Evolutionary conservation across 2,329 filamentous ascomycete genomes (phyloP), one percentile per base, ranked within the genome.

Genomic region (Diplodia corticola): DNA sequence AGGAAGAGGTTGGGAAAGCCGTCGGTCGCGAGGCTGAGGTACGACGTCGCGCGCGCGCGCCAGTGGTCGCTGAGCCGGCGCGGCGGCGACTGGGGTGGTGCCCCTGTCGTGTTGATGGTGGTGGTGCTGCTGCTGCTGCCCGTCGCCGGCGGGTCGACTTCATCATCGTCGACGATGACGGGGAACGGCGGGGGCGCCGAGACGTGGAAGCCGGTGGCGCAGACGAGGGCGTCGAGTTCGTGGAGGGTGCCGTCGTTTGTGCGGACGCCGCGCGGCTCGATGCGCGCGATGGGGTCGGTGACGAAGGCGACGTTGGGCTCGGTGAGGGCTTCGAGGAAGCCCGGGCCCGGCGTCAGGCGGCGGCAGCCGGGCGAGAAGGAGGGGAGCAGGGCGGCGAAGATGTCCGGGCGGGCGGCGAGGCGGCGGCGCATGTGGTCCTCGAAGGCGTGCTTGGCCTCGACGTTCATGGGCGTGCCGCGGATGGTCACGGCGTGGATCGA

Each of bases 271-370:
- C 71, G 70, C 7, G 73, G 69, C 5, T 75, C 74, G 66, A 82
- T 78, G 15, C 60, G 65, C 15, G 73, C 74, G 64, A 81, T 78
- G 5, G 71, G 68, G 0, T 69, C 69, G 17, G 78, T 79, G n/a
- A 78, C 69, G 30, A 76, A 77, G 26, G 70, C 70, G 6, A 78
- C 78, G 67, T 81, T 83, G 0, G 74, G 72, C 22, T 80, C 61
- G 4, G 75, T 73, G 6, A 83, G 72, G 2, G 83, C 80, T 70
- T 85, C 81, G 9, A 85, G 78, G 69, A 83, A 85, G 0, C 83
- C 82, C 26, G 81, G 80, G 0, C 83, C 83, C 0, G 83, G 84
- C 0, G 83, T 84, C 20, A 83, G 69, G 2, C 83, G 76, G 10
- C 82, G 75, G 65, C 83, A 85, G 1, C 82, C 82, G 6, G 78